phyloP scores from a whole-genome alignment of 1,139 yeast species.

The Kazachstania sp. region DNA sequence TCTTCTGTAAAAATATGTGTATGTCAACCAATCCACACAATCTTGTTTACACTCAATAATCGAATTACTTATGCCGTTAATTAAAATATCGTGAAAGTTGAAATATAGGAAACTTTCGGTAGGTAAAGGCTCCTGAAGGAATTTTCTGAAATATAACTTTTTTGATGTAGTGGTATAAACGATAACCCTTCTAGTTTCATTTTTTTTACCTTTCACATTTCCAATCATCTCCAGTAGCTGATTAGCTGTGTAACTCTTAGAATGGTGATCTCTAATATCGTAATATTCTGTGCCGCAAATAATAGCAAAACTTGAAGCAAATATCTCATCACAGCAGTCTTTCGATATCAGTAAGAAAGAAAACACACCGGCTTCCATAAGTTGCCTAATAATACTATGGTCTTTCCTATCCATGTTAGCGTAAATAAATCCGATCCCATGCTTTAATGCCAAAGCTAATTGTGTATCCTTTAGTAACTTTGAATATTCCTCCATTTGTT shows the following conservation, averaged over 20 bases:
- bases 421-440: slow-evolving; percentile 61
- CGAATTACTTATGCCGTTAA: slow-evolving; percentile 61
- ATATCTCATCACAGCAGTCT: slow-evolving; percentile 46
- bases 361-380: slow-evolving; percentile 44
- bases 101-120: slow-evolving; percentile 66
- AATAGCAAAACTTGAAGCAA: slow-evolving; percentile 47
- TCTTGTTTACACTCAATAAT: slow-evolving; percentile 69
- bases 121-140: slow-evolving; percentile 69
- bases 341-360: slow-evolving; percentile 49
- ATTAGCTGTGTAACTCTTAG: slow-evolving; percentile 58
- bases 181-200: slow-evolving; percentile 36
- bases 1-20: slow-evolving; percentile 73
- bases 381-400: slow-evolving; percentile 42
- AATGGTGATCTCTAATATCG: slow-evolving; percentile 68
- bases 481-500: slow-evolving; percentile 38
- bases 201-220: slow-evolving; percentile 35
- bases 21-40: slow-evolving; percentile 85
- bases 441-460: slow-evolving; percentile 38
- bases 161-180: slow-evolving; percentile 51
- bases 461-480: slow-evolving; percentile 41
- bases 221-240: slow-evolving; percentile 73
- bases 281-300: slow-evolving; percentile 64
- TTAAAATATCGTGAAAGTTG: slow-evolving; percentile 54
- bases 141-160: slow-evolving; percentile 59
- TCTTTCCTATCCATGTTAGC: slow-evolving; percentile 54